Evolutionary conservation across 306 rosid genomes (phyloP).

Genomic region (Acacia crassicarpa): DNA sequence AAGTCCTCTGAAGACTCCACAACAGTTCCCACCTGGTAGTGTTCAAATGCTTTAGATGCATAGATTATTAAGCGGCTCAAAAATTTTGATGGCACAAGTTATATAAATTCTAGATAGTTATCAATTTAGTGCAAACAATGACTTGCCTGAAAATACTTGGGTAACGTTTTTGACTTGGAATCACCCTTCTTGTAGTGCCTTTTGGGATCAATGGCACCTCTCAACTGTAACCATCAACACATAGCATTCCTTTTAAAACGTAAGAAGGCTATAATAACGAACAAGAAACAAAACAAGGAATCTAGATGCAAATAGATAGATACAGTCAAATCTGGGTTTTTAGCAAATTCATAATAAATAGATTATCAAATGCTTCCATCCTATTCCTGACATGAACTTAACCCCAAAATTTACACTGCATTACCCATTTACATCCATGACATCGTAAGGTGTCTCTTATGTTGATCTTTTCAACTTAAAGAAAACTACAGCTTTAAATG

Average conservation of each 20-base stretch:
- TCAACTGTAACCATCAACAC: constrained; percentile 51
- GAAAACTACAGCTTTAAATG: background rate
- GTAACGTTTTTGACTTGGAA: constrained; percentile 53
- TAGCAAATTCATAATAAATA: constrained; percentile 11
- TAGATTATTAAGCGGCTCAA: background rate
- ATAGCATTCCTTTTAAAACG: constrained; percentile 3
- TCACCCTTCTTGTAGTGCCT: constrained; percentile 84
- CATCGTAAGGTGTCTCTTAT: background rate
- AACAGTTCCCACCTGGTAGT: constrained; percentile 77
- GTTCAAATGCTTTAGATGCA: constrained; percentile 7
- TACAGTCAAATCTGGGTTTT: background rate
- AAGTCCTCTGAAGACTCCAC: constrained; percentile 66
- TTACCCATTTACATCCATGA: background rate
- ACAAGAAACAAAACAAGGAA: background rate
- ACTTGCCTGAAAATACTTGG: constrained; percentile 87
- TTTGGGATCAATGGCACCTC: constrained; percentile 81
- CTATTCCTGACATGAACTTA: background rate
- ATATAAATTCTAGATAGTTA: background rate
- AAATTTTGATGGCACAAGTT: constrained; percentile 9
- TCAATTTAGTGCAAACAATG: background rate
- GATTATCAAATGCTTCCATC: background rate
- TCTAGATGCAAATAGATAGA: background rate
- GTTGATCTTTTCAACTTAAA: background rate
- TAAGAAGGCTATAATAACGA: background rate
- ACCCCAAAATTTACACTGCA: background rate